Evolutionary conservation across 257 asterid species (phyloP), one percentile per base, ranked within the genome.

Genomic region (Nicotiana undulata): DNA sequence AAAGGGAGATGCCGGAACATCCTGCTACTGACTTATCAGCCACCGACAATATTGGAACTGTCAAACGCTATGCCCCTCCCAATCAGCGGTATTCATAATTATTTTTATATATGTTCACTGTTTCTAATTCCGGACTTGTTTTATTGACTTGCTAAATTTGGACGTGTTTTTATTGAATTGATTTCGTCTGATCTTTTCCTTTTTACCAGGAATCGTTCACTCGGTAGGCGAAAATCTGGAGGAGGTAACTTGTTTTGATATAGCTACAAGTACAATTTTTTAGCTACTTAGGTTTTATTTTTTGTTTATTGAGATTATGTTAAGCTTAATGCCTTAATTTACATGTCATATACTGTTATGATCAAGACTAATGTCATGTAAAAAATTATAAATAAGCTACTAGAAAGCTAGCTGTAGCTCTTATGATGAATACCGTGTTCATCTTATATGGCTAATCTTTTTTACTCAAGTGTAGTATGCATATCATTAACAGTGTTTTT

Each of bases 201-300:
- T 81, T 55, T 34, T n/a, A 86, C 85, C 95, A 93, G 98, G 93
- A 91, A 90, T 76, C 97, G 98, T 56, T 84, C 93, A 22, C 91
- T 89, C 53, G 96, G 97, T 61, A 88, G 98, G 89, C 98, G 97
- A 82, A 95, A 93, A 87, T 93, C 98, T 84, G 98, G 98, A 82
- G 98, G 94, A 84, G 97, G 98, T 92, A 79, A 84, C 85, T 76
- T 75, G 52, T 56, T 72, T 46, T 70, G 34, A 70, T 70, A 40
- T 16, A 20, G 56, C 58, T 70, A 40, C 56, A 40, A 1, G 40
- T 26, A 28, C 1, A 13, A 26, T 1, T 13, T 51, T 63, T 63
- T 29, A 6, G 22, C 18, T 61, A 61, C 28, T 24, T 28, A 13
- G 29, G 18, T 4, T 2, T 5, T 64, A 63, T 9, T 6, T 12